Percentiles rank a stretch among this genome's conserved stretches.
Evolutionary conservation across 2,329 filamentous ascomycete species (phyloP).

Genomic region (Hymenoscyphus fructigenus): DNA sequence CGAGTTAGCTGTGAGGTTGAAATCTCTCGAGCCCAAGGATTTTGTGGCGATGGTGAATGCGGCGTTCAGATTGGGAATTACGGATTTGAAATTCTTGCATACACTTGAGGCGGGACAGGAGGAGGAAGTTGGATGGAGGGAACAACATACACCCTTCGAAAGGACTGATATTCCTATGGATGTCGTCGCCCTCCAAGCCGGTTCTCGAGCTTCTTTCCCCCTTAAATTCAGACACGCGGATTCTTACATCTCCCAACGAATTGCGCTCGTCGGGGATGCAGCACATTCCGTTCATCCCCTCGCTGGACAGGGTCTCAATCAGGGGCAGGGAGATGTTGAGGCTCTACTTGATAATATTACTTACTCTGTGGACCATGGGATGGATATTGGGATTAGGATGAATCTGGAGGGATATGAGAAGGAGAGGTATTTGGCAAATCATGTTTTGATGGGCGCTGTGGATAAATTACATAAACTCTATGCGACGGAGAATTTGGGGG

Average conservation of each 20-base stretch:
- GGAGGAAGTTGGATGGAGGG: conserved; percentile 82
- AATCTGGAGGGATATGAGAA: conserved; percentile 78
- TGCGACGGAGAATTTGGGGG: conserved; percentile 72
- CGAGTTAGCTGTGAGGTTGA: conserved; percentile 73
- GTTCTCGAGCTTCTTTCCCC: conserved; percentile 84
- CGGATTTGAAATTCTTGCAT: conserved; percentile 84
- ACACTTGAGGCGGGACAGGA: conserved; percentile 56
- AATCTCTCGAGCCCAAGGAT: conserved; percentile 68
- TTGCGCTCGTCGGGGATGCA: conserved; percentile 90
- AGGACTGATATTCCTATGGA: conserved; percentile 60
- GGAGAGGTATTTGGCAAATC: conserved; percentile 81
- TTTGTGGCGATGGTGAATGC: conserved; percentile 90
- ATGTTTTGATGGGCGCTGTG: conserved; percentile 72
- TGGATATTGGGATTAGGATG: conserved; percentile 79
- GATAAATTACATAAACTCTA: conserved; percentile 95
- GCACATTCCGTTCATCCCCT: conserved; percentile 95
- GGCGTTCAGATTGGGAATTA: conserved; percentile 77
- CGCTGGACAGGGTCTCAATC: conserved; percentile 91
- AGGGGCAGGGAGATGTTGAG: conserved; percentile 85
- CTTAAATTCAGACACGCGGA: conserved; percentile 91
- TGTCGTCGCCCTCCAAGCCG: conserved; percentile 70
- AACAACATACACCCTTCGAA: conserved; percentile 64
- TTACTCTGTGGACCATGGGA: conserved; percentile 75
- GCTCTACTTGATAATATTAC: conserved; percentile 73
- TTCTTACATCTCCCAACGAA: conserved; percentile 84